Evolutionary conservation across 768 basidiomycete genomes (phyloP).

Genomic region (Psilocybe tampanensis): DNA sequence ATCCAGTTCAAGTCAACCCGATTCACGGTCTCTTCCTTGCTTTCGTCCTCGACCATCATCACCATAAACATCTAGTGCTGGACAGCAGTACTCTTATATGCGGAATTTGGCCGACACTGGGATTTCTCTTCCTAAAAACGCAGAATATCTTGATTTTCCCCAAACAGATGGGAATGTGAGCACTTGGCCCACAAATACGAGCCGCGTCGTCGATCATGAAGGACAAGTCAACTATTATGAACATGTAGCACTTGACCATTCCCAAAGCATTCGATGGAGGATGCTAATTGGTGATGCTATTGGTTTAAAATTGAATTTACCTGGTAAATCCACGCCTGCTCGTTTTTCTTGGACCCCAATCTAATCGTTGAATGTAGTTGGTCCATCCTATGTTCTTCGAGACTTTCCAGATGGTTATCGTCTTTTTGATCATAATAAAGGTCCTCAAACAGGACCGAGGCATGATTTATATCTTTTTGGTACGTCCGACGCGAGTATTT

Average conservation of each 20-base stretch:
- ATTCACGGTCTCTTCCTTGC: too few species aligned
- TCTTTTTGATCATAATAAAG: slow-evolving; percentile 78
- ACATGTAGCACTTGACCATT: slow-evolving; percentile 50
- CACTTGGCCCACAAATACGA: slow-evolving; percentile 62
- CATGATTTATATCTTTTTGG: slow-evolving; percentile 83
- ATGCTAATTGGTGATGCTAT: slow-evolving; percentile 41
- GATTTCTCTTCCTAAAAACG: slow-evolving; percentile 48
- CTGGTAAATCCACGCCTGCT: slow-evolving; percentile 40
- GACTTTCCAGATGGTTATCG: slow-evolving; percentile 69
- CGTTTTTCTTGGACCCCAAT: background rate
- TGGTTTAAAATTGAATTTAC: slow-evolving; percentile 44
- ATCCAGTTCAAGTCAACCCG: too few species aligned
- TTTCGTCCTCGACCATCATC: background rate
- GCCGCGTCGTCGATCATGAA: slow-evolving; percentile 51
- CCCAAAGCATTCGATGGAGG: slow-evolving; percentile 62
- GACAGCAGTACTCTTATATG: background rate
- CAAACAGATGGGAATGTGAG: slow-evolving; percentile 58
- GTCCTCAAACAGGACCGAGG: slow-evolving; percentile 47
- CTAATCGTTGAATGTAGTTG: slow-evolving; percentile 36
- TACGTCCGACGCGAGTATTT: slow-evolving; percentile 24
- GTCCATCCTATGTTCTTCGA: slow-evolving; percentile 59
- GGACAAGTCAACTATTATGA: slow-evolving; percentile 77
- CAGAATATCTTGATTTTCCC: slow-evolving; percentile 59
- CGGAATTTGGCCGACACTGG: slow-evolving; percentile 29
- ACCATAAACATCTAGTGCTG: background rate